Evolutionary conservation across 2,329 filamentous ascomycete genomes (phyloP).

Genomic region (Dactylellina sp.): DNA sequence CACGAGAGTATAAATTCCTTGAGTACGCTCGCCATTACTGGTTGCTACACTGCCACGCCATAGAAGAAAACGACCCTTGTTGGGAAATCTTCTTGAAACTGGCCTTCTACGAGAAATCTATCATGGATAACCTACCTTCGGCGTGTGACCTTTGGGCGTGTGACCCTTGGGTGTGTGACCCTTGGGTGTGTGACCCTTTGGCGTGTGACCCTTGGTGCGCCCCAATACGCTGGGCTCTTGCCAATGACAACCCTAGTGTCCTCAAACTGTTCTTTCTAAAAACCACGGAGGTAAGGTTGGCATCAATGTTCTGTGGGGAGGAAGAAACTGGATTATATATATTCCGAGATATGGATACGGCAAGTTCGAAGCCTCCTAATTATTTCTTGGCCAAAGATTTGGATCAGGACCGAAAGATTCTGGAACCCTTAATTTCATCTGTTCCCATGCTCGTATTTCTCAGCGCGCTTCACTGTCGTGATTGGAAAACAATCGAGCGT

Average conservation of each 20-base stretch:
- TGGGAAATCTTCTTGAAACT: conserved; percentile 6
- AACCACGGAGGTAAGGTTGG: too few relatives aligned
- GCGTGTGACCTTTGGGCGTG: background rate
- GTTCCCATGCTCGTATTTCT: background rate
- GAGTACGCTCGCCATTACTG: conserved; percentile 1
- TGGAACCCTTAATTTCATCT: background rate
- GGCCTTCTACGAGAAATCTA: background rate
- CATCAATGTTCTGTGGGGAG: too few relatives aligned
- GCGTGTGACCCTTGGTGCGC: background rate
- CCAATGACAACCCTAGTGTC: background rate
- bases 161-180: background rate
- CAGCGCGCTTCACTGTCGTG: background rate
- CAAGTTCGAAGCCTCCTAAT: background rate
- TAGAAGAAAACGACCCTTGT: background rate
- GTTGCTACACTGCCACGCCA: background rate
- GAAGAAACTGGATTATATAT: background rate
- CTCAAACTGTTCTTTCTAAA: background rate
- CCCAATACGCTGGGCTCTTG: background rate
- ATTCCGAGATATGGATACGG: too few relatives aligned
- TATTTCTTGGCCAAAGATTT: background rate
- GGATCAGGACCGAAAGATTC: background rate
- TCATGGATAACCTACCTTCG: background rate
- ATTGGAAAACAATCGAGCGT: background rate
- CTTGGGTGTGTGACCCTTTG: background rate
- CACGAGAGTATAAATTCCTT: background rate